Conservation (phyloP, 2,329 filamentous ascomycete genomes). For the Xylariaceae sp. region DNA sequence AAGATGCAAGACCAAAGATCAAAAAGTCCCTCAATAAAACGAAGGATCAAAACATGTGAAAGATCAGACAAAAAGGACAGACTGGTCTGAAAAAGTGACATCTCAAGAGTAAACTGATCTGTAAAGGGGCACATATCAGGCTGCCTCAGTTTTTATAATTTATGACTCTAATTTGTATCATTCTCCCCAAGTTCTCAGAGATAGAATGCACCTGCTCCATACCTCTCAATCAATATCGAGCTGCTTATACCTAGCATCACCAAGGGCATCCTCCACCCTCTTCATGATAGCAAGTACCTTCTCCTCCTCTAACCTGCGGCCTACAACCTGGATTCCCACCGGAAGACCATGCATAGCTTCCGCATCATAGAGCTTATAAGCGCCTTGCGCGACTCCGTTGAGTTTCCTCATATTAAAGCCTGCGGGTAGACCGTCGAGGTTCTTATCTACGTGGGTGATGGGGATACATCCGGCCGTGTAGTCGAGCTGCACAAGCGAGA, state of each 20-base stretch:
- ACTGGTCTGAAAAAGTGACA: too few species aligned
- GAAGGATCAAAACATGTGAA: too few species aligned
- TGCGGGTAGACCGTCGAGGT: slow-evolving; percentile 60
- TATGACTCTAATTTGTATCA: too few species aligned
- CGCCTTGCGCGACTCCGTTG: slow-evolving; percentile 76
- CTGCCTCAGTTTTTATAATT: too few species aligned
- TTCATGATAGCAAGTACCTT: slow-evolving; percentile 81
- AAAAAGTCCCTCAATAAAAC: too few species aligned
- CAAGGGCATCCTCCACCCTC: slow-evolving; percentile 70
- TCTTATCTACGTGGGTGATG: slow-evolving; percentile 75
- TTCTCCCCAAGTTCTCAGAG: too few species aligned
- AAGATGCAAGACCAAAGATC: too few species aligned
- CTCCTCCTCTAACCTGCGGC: slow-evolving; percentile 76
- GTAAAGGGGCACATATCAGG: too few species aligned
- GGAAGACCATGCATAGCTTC: slow-evolving; percentile 81
- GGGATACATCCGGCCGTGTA: slow-evolving; percentile 81
- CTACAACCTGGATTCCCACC: slow-evolving; percentile 80
- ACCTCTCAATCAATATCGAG: slow-evolving; percentile 43
- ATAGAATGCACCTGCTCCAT: too few species aligned
- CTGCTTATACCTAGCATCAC: slow-evolving; percentile 49
- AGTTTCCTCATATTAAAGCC: slow-evolving; percentile 59
- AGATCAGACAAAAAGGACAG: too few species aligned
- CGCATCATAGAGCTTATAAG: slow-evolving; percentile 82
- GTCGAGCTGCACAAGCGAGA: slow-evolving; percentile 59
- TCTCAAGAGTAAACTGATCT: too few species aligned